Conservation (phyloP, 2,329 filamentous ascomycete genomes). For the Eurotiales sp. region DNA sequence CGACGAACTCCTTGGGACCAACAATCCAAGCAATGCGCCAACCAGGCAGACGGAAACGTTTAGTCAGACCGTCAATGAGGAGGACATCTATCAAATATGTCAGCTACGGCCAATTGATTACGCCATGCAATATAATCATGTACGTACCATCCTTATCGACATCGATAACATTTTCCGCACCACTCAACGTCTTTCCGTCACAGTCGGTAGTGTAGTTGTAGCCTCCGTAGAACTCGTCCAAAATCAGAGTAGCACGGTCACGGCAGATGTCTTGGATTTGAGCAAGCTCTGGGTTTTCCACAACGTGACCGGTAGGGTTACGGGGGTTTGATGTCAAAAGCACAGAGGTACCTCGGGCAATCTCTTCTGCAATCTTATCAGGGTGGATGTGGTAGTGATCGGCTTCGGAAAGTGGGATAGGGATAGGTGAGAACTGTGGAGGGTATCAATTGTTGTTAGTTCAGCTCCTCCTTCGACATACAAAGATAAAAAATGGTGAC, state of each 20-base stretch:
- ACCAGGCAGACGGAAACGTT: constrained; percentile 91
- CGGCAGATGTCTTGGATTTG: constrained; percentile 92
- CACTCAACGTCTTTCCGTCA: constrained; percentile 82
- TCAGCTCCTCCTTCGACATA: background rate
- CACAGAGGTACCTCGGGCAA: constrained; percentile 78
- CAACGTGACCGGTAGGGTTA: constrained; percentile 87
- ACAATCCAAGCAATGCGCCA: constrained; percentile 97
- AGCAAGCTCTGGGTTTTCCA: constrained; percentile 77
- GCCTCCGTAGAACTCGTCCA: constrained; percentile 94
- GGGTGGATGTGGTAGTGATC: constrained; percentile 93
- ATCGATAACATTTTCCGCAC: constrained; percentile 84
- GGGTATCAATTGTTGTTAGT: too few species aligned
- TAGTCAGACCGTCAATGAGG: constrained; percentile 92
- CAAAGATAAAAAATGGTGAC: constrained; percentile 14
- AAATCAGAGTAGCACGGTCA: constrained; percentile 84
- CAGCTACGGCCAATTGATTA: background rate
- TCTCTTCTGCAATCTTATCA: constrained; percentile 88
- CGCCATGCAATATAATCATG: too few species aligned
- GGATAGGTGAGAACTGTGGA: constrained; percentile 82
- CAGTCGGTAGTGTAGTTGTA: constrained; percentile 96
- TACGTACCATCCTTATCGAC: constrained; percentile 76
- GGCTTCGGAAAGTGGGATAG: constrained; percentile 75
- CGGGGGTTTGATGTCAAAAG: constrained; percentile 93
- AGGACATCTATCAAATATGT: constrained; percentile 61
- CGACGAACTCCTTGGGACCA: constrained; percentile 93